Evolutionary conservation across 2,329 filamentous ascomycete species (phyloP), one percentile per base, ranked within the genome.

Genomic region (Byssochlamys sp.): DNA sequence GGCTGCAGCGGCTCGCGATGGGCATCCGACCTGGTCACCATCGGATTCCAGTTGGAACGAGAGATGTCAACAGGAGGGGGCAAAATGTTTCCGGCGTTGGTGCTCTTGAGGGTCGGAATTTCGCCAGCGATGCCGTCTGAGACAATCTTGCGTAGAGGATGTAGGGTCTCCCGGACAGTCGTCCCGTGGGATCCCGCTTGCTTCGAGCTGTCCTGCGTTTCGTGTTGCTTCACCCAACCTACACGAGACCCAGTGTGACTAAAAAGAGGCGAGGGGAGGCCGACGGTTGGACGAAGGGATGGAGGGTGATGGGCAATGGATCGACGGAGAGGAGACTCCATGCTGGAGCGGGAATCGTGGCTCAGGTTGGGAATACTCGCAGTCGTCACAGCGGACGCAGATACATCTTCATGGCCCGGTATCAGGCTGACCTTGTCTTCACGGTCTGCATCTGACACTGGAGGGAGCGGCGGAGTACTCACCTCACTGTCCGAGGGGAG

Each of bases 401-500:
- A 60, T 55, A 63, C 68, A 67, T 69, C 68, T 60, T 72, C 65
- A 26, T 65, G 61, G 50, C 63, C 62, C 55, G 66, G 61, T 33
- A 65, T 72, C 62, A 68, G 60, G 60, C 67, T 67, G 63, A 69
- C 61, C 55, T 67, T 68, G 55, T 65, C 64, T 45, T 67, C 67
- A 67, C 67, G 66, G 57, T 66, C 62, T 59, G 60, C 60, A 58
- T 65, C 65, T 62, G 62, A 60, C 54, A 65, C 62, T 52, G 71
- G 67, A 53, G 67, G 67, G 55, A 69, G 69, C 63, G 73, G 73
- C 59, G 66, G 71, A 58, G 69, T 71, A 62, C 62, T 69, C 57
- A 73, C 68, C 62, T 78, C 77, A 65, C 73, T 79, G 60, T 80
- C 78, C 56, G 78, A 77, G 59, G 76, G 74, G 1, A 80, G 71